Conservation (phyloP, 306 rosid species). For the Cercis canadensis region DNA sequence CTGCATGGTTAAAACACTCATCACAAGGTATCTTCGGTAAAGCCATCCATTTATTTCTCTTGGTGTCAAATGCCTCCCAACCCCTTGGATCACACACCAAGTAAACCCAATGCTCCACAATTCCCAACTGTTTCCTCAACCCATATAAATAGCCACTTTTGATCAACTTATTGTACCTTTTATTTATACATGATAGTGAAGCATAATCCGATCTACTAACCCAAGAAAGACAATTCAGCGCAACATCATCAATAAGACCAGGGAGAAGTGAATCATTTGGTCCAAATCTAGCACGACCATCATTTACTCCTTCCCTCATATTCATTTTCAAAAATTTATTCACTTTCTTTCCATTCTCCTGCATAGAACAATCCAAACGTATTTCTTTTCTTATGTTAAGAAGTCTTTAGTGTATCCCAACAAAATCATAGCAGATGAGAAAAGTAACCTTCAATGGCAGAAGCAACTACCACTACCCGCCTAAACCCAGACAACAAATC, state of each 20-base stretch:
- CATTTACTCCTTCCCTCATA: slow-evolving; percentile 55
- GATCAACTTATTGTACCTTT: slow-evolving; percentile 64
- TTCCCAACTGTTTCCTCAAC: slow-evolving; percentile 67
- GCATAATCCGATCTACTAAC: slow-evolving; percentile 70
- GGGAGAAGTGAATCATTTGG: slow-evolving; percentile 83
- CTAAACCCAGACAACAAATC: slow-evolving; percentile 42
- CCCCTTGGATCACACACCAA: slow-evolving; percentile 86
- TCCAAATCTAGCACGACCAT: slow-evolving; percentile 59
- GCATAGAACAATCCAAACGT: slow-evolving; percentile 42
- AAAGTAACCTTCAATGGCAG: slow-evolving; percentile 37
- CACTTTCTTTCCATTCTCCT: slow-evolving; percentile 52
- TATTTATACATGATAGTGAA: slow-evolving; percentile 65
- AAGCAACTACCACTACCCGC: slow-evolving; percentile 34
- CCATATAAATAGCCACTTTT: slow-evolving; percentile 72
- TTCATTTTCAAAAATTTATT: slow-evolving; percentile 41
- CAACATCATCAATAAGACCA: slow-evolving; percentile 86
- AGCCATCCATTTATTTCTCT: slow-evolving; percentile 71
- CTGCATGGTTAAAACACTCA: slow-evolving; percentile 91
- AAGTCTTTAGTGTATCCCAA: slow-evolving; percentile 51
- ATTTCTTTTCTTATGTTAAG: slow-evolving; percentile 48
- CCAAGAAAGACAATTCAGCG: slow-evolving; percentile 79
- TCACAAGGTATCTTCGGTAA: slow-evolving; percentile 93
- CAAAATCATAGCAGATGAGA: slow-evolving; percentile 40
- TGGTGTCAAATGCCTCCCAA: slow-evolving; percentile 79
- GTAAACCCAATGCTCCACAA: slow-evolving; percentile 83